Conservation (phyloP, 257 asterid genomes). For the Scutellaria baicalensis region DNA sequence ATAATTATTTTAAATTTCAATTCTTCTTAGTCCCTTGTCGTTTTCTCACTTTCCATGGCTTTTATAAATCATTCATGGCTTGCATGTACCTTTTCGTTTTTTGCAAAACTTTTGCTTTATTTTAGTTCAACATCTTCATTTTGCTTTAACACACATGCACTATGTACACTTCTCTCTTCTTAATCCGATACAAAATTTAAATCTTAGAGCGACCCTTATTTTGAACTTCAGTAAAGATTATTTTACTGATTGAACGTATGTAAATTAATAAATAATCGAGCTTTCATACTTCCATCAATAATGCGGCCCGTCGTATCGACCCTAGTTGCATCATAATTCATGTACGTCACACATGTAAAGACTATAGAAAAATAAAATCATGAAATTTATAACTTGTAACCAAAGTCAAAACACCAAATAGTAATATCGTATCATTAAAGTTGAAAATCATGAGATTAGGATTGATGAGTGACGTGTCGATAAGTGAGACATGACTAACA, state of each 20-base stretch:
- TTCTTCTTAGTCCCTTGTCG: conserved; percentile 5
- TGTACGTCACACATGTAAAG: no score
- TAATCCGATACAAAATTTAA: no score
- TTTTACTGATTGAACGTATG: no score
- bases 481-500: conserved; percentile 4
- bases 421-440: not conserved
- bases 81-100: conserved; percentile 22
- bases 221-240: no score
- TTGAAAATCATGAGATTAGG: not conserved
- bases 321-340: no score
- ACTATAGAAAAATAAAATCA: not conserved
- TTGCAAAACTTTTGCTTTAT: conserved; percentile 15
- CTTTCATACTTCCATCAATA: no score
- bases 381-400: not conserved
- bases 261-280: no score
- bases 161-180: not conserved
- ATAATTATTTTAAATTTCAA: not conserved
- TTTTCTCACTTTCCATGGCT: conserved; percentile 10
- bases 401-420: not conserved
- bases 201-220: no score
- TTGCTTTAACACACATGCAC: not conserved
- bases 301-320: no score
- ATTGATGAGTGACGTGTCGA: not conserved
- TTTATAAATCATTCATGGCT: conserved; percentile 12
- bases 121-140: conserved; percentile 11